Conservation (phyloP, 805 yeast species). For the Yarrowia sp. region DNA sequence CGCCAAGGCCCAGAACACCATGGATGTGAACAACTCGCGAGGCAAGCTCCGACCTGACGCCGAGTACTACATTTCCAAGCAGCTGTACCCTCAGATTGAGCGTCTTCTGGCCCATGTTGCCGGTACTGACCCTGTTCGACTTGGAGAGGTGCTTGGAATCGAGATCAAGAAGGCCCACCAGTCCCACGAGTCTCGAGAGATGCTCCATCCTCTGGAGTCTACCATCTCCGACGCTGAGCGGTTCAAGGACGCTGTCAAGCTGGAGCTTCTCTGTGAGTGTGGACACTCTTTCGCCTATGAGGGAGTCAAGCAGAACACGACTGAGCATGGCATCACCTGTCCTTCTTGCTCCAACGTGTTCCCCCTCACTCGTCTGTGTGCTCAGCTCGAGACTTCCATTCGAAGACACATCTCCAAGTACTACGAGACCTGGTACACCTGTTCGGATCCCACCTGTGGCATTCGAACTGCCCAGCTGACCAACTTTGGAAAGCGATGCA, state of each 20-base stretch:
- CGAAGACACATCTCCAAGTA: constrained; percentile 74
- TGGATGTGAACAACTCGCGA: constrained; percentile 62
- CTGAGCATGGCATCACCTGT: constrained; percentile 75
- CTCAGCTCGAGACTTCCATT: constrained; percentile 77
- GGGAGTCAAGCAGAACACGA: constrained; percentile 70
- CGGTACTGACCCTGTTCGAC: constrained; percentile 80
- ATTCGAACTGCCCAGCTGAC: constrained; percentile 81
- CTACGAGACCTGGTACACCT: constrained; percentile 83
- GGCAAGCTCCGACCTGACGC: constrained; percentile 71
- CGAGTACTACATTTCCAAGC: constrained; percentile 81
- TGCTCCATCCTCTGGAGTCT: constrained; percentile 76
- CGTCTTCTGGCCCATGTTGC: constrained; percentile 84
- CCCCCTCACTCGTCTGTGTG: constrained; percentile 61
- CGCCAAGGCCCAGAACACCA: constrained; percentile 69
- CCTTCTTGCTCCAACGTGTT: constrained; percentile 62
- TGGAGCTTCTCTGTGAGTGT: constrained; percentile 69
- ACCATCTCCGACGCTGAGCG: constrained; percentile 82
- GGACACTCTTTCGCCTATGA: constrained; percentile 67
- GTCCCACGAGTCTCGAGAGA: constrained; percentile 38
- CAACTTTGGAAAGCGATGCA: constrained; percentile 87
- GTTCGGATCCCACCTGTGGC: constrained; percentile 88
- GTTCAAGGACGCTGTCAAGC: constrained; percentile 66
- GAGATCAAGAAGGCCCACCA: constrained; percentile 63
- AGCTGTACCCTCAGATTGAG: constrained; percentile 87
- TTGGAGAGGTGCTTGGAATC: constrained; percentile 79